A percentile compares a stretch with the other conserved stretches of the same genome.
Evolutionary conservation across 805 yeast species (phyloP).

Genomic region (Komagataella populi): DNA sequence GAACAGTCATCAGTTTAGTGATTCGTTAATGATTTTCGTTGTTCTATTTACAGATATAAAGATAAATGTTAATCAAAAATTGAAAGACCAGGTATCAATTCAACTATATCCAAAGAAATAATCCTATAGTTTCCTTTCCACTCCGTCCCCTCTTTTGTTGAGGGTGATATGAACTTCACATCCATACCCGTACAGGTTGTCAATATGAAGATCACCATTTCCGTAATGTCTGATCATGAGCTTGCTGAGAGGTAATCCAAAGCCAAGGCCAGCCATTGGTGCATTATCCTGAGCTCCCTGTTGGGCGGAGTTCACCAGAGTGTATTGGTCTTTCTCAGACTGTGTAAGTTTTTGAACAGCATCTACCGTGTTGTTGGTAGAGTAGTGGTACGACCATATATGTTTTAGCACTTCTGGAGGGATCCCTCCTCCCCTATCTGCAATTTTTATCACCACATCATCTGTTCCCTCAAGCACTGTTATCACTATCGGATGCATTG

Average conservation of each 20-base stretch:
- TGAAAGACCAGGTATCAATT: neutral
- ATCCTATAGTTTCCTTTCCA: neutral
- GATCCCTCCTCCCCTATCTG: constrained; percentile 18
- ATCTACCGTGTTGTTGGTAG: constrained; percentile 7
- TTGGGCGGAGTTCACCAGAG: constrained; percentile 5
- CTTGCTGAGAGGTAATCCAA: constrained; percentile 18
- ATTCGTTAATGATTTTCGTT: neutral
- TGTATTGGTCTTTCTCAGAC: neutral
- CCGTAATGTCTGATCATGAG: constrained; percentile 13
- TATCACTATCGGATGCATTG: constrained; percentile 4
- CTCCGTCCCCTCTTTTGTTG: neutral
- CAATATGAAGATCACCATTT: constrained; percentile 10
- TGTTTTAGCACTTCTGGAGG: constrained; percentile 6
- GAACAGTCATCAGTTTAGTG: neutral
- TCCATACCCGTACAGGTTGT: constrained; percentile 11
- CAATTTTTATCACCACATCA: constrained; percentile 8
- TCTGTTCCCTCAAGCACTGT: constrained; percentile 1
- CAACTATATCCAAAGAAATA: neutral
- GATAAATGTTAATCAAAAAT: neutral
- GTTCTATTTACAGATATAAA: neutral
- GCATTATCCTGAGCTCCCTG: constrained; percentile 9
- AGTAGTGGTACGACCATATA: constrained; percentile 18
- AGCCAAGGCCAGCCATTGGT: constrained; percentile 18
- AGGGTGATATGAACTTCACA: constrained; percentile 8
- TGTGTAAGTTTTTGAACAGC: neutral